Evolutionary conservation across 2,329 filamentous ascomycete genomes (phyloP), one percentile per base, ranked within the genome.

Genomic region (Penicillium freii): DNA sequence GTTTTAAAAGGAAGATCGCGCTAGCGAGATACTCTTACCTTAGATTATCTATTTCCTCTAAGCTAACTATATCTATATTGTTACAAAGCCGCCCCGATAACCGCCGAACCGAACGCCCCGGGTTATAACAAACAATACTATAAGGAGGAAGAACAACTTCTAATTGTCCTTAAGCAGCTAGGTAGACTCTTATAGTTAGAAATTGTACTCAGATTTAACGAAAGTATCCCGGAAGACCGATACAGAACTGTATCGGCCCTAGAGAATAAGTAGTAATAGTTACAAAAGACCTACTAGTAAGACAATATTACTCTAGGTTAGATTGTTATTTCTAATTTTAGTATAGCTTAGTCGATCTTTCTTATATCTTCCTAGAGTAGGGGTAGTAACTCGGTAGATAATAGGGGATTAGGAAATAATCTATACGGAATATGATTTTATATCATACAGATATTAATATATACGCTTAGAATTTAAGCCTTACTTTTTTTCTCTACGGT

Each of bases 201-300:
- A 33, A 58, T 61, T 31, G 49, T 23, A n/a, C 5, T 15, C 6
- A 44, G 52, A 27, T 61, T 56, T 36, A 61, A 61, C 27, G 15
- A 45, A 27, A 43, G 38, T 15, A 44, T 61, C 11, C 25, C 48
- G 11, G 13, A 13, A 19, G 49, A 59, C 40, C 56, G 59, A 13
- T 42, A 59, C 11, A 48, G 59, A 31, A 61, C 59, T 19, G 39
- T 34, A 17, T 51, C 56, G 7, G 59, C 52, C 19, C 44, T 61
- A 8, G 59, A 61, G 44, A 56, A 48, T 27, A 58, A 61, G 45
- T 61, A 49, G 56, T 49, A 52, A 15, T 39, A 53, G 39, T 23
- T 60, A 52, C 9, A 19, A 23, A 43, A 25, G 15, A 45, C 50
- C 39, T 5, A 33, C 40, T 1, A 52, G 44, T 46, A 46, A 46